Conservation (phyloP, 2,329 filamentous ascomycete genomes). For the Alternaria longipes region DNA sequence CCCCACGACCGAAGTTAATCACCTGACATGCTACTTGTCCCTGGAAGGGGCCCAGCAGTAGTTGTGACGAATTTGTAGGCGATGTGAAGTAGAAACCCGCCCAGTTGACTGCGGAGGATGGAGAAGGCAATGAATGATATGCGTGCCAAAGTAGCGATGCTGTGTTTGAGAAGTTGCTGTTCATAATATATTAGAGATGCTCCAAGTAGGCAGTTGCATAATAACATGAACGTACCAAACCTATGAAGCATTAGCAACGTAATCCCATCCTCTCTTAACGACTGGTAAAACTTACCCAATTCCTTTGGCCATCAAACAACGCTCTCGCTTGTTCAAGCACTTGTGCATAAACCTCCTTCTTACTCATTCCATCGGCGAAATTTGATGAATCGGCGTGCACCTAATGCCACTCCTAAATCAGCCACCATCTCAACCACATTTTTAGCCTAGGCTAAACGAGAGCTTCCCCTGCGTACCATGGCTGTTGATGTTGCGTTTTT, state of each 20-base stretch:
- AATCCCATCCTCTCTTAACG: background rate
- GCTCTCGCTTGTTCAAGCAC: slow-evolving; percentile 75
- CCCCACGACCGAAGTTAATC: slow-evolving; percentile 76
- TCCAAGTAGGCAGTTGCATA: background rate
- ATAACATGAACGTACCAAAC: slow-evolving; percentile 10
- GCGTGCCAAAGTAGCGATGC: slow-evolving; percentile 82
- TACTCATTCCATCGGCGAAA: slow-evolving; percentile 72
- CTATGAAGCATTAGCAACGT: slow-evolving; percentile 1
- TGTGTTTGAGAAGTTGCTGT: slow-evolving; percentile 74
- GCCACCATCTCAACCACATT: background rate
- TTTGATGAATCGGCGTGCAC: slow-evolving; percentile 83
- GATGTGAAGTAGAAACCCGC: slow-evolving; percentile 66
- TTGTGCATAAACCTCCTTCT: slow-evolving; percentile 77
- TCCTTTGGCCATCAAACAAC: slow-evolving; percentile 76
- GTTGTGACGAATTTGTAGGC: slow-evolving; percentile 56
- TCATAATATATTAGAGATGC: background rate
- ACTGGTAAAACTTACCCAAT: slow-evolving; percentile 69
- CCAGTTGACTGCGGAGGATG: slow-evolving; percentile 78
- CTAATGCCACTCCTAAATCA: slow-evolving; percentile 39
- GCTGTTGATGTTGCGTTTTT: background rate
- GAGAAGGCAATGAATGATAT: slow-evolving; percentile 74
- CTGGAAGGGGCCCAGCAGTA: slow-evolving; percentile 82
- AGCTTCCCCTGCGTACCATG: slow-evolving; percentile 7
- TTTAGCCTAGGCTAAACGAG: background rate
- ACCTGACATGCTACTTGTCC: slow-evolving; percentile 79